Base-by-base conservation (phyloP, 2,329 filamentous ascomycete species). In the Scopulariopsis brevicaulis region DNA sequence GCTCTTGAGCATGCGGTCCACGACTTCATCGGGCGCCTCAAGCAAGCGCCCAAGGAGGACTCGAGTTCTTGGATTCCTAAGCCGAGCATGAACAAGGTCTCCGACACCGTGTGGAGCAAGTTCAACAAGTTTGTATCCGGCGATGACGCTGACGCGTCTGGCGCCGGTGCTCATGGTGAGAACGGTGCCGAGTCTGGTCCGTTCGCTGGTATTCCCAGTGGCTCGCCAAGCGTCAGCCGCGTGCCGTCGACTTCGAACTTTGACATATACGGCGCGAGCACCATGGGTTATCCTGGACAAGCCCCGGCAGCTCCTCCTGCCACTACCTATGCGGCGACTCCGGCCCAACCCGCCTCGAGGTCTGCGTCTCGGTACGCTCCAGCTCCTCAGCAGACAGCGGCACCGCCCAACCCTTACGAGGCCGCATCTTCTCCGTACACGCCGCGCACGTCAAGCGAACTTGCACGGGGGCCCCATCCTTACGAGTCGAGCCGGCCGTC, bases 81-180 rank as follows among this genome's bases (percentile, higher is more conserved):
- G 70, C 91, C 93, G 7, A 96, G 85, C 70, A 95, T 97, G 82
- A 92, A 95, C 70, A 96, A 95, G 71, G 90, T 97, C 0, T 94
- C 92, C 2, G 91, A 88, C 61, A 90, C 88, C 37, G 84, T 97
- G 68, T 92, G 90, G 81, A 91, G 85, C 62, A 90, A 88, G 60
- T 96, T 99, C 73, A 97, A 92, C 73, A 96, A 91, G 66, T 99
- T 99, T 67, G 91, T 99, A 60, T 85, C 89, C 56, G 95, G 94
- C 15, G 93, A 96, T 60, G 93, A 97, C 58, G 83, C 82, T 56
- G 91, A 96, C 59, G 90, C 95, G 59, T 77, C 77, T 11, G 83
- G 81, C 0, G 79, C 79, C 57, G 82, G 77, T 10, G 76, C 82
- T 14, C 76, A 75, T 5, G 79, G 78, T 57, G 83, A 82, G 52